Percentiles rank a stretch among this genome's conserved stretches.
Conservation (phyloP, 805 yeast genomes). For the Candida qinlingensis region DNA sequence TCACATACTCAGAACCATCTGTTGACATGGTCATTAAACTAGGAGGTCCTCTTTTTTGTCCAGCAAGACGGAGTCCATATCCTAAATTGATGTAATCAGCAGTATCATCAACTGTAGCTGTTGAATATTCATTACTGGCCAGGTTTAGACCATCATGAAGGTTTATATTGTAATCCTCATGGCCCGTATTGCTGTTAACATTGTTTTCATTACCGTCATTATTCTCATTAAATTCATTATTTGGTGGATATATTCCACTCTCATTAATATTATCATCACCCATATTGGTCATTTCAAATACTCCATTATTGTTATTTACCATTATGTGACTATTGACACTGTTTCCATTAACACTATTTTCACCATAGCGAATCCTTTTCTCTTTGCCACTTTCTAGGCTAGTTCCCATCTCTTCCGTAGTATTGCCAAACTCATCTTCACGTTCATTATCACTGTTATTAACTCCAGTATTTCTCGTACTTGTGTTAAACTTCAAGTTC, state of each 20-base stretch:
- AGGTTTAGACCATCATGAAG: too few species aligned
- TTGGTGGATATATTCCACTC: too few species aligned
- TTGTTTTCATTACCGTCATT: neutral
- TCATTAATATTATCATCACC: neutral
- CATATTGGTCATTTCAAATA: neutral
- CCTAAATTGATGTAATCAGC: constrained; percentile 23
- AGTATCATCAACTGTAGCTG: neutral
- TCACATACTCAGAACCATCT: constrained; percentile 10
- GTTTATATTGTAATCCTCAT: too few species aligned
- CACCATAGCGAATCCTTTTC: neutral
- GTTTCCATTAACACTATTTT: neutral
- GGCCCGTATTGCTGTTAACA: neutral
- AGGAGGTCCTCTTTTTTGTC: constrained; percentile 24
- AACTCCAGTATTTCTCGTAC: neutral
- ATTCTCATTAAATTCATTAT: neutral
- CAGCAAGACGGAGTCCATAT: constrained; percentile 17
- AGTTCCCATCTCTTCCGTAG: neutral
- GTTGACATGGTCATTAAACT: constrained; percentile 19
- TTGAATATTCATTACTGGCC: neutral
- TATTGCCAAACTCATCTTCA: neutral
- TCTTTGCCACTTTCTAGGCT: neutral
- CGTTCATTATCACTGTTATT: neutral
- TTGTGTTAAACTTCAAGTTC: neutral
- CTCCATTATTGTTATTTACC: neutral
- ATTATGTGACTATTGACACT: neutral